Base-by-base conservation (phyloP, 2,329 filamentous ascomycete species). In the Cercospora sojina region DNA sequence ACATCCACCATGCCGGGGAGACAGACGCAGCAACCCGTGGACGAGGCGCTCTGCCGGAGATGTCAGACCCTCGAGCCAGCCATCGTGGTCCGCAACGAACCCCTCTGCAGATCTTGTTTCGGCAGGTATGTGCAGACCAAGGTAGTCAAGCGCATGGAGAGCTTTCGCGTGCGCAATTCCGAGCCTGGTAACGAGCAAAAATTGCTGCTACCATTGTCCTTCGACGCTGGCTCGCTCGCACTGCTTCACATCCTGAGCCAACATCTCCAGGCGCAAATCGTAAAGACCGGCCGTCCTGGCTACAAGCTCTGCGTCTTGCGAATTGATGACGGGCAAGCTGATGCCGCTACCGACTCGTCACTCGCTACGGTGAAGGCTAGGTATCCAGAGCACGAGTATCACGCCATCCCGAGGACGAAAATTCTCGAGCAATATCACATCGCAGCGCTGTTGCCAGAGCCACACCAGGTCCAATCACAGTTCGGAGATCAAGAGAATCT, bases 161-260 rank as follows among this genome's bases (percentile, higher is more conserved):
- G 83, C 47, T 91, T 89, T 75, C 83, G 85, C 55, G 83, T 87
- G 41, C 73, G 76, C 23, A 78, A 83, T 69, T 77, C 79, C 32
- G 76, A 79, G 23, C 77, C 79, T 64, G 79, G 80, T 51, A 75
- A 80, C 60, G 80, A 80, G 64, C 81, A 80, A 71, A 86, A 79
- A 74, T 86, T 97, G 57, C 81, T 97, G 18, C 81, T 97, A 20
- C 92, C 93, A 5, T 81, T 97, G 1, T 97, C 93, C 0, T 89
- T 92, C 73, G 94, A 95, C 0, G 82, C 90, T 1, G 95, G 91
- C 1, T 98, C 94, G 0, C 84, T 90, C 13, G 86, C 88, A 13
- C 82, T 99, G 51, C 83, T 96, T 31, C 86, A 94, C 73, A 84
- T 96, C 23, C 82, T 98, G 62, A 86, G 91, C 77, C 81, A 85